Conservation (phyloP, 345 rosid species). For the Heritiera fomes region DNA sequence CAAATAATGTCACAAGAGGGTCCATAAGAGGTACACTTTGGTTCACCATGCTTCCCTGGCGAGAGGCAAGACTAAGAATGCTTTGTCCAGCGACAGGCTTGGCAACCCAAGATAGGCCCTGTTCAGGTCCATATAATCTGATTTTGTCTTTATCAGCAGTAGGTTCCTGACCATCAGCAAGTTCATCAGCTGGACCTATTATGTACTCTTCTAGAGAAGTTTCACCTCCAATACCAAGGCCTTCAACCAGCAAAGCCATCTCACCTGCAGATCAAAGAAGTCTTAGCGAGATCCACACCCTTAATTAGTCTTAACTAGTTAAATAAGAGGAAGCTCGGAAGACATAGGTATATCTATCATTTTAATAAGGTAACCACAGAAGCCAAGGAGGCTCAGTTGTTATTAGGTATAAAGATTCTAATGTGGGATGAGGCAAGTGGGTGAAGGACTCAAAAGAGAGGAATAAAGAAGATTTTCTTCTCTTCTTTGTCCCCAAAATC, state of each 20-base stretch:
- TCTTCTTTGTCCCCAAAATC: background rate
- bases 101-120: slow-evolving; percentile 85
- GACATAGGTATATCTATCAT: background rate
- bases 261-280: slow-evolving; percentile 60
- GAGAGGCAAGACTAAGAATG: slow-evolving; percentile 63
- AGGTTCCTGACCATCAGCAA: slow-evolving; percentile 51
- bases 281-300: slow-evolving; percentile 17
- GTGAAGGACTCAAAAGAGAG: background rate
- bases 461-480: background rate
- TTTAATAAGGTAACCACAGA: background rate
- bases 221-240: slow-evolving; percentile 91
- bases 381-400: background rate
- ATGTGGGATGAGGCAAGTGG: background rate
- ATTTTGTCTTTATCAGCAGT: slow-evolving; percentile 66
- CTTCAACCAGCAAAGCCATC: slow-evolving; percentile 96
- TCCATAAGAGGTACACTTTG: slow-evolving; percentile 74
- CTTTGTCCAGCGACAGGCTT: slow-evolving; percentile 84
- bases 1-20: slow-evolving; percentile 88
- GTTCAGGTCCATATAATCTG: slow-evolving; percentile 72
- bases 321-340: background rate
- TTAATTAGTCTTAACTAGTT: background rate
- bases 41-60: slow-evolving; percentile 80
- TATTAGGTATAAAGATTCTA: background rate
- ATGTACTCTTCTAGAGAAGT: slow-evolving; percentile 85
- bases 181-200: slow-evolving; percentile 73